Percentiles rank a stretch among this genome's conserved stretches.
Conservation (phyloP, 441 rosid genomes). For the Macaranga tanarius region DNA sequence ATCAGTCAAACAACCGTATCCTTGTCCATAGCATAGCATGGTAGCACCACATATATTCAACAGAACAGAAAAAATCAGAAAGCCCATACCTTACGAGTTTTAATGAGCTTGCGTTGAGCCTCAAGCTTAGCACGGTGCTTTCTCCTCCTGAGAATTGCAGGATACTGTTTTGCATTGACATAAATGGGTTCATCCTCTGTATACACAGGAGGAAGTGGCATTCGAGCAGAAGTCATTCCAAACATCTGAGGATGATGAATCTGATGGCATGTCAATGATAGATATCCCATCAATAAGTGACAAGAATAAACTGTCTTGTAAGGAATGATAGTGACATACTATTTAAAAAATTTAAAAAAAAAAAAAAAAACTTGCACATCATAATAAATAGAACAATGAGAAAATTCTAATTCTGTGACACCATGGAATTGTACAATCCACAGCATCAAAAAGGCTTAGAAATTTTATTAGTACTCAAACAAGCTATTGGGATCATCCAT, state of each 20-base stretch:
- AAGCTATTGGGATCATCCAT: slow-evolving; percentile 4
- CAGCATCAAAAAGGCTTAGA: slow-evolving; percentile 17
- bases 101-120: slow-evolving; percentile 69
- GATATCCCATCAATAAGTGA: slow-evolving; percentile 24
- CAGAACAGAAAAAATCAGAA: slow-evolving; percentile 11
- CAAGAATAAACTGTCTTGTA: slow-evolving; percentile 18
- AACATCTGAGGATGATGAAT: slow-evolving; percentile 50
- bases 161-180: slow-evolving; percentile 86
- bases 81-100: slow-evolving; percentile 58
- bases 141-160: slow-evolving; percentile 80
- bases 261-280: slow-evolving; percentile 39
- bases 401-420: slow-evolving; percentile 22
- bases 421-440: slow-evolving; percentile 7
- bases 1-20: neutral
- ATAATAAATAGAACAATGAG: slow-evolving; percentile 1
- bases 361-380: slow-evolving; percentile 17
- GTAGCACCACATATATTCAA: neutral
- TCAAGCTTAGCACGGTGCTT: slow-evolving; percentile 79
- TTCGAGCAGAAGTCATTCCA: slow-evolving; percentile 56
- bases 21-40: neutral
- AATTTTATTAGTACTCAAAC: slow-evolving; percentile 8
- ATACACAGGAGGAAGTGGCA: slow-evolving; percentile 62
- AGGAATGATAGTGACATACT: neutral
- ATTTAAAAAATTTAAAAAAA: neutral
- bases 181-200: slow-evolving; percentile 57